phyloP scores from a whole-genome alignment of 495 filamentous ascomycete genomes.

The Hypoxylon lienhwacheense region DNA sequence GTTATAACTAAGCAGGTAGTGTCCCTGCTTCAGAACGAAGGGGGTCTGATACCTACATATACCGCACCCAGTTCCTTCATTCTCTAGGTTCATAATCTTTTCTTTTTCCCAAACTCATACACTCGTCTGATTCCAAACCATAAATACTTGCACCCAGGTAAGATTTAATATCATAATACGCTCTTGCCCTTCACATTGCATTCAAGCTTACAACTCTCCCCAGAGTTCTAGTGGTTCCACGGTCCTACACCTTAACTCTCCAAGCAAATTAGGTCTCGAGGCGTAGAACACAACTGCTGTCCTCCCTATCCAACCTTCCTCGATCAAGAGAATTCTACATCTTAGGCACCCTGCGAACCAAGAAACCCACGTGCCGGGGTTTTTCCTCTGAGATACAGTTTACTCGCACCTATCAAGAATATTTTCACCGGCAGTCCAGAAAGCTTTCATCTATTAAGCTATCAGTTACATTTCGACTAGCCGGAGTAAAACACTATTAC shows the following conservation, averaged over 20 bases:
- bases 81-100: no score
- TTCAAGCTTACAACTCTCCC: conserved; percentile 16
- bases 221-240: conserved; percentile 4
- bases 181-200: conserved; percentile 11
- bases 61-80: no score
- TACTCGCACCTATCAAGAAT: conserved; percentile 6
- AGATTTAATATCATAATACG: conserved; percentile 5
- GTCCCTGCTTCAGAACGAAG: no score
- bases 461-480: conserved; percentile 10
- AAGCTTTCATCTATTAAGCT: conserved; percentile 27
- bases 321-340: conserved; percentile 1
- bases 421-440: conserved; percentile 1
- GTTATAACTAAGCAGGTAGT: no score
- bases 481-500: conserved; percentile 11
- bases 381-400: conserved; percentile 16
- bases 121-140: neutral
- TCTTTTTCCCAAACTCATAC: neutral
- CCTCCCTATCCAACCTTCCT: no score
- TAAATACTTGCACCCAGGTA: conserved; percentile 15
- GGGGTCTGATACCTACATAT: no score
- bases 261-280: neutral
- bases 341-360: neutral
- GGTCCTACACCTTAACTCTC: conserved; percentile 29
- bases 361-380: conserved; percentile 7
- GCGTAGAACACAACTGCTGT: neutral